These are phyloP conservation scores for Annulohypoxylon moriforme DNA, from an alignment of 495 filamentous ascomycete genomes.

Conservation along the genomic window DNA sequence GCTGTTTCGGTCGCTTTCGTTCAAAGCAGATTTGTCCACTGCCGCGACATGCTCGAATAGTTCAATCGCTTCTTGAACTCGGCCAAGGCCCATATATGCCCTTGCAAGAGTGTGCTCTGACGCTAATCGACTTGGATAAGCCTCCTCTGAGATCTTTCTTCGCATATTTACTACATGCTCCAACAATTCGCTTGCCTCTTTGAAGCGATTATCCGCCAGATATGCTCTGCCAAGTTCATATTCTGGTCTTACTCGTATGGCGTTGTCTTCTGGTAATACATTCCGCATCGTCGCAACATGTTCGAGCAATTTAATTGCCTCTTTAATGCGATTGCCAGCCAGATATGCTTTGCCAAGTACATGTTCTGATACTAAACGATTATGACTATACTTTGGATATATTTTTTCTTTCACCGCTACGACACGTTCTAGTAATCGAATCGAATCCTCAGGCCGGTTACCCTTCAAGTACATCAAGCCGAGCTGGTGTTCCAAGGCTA, in stretches of 20 bases:
- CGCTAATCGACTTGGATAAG: background rate
- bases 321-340: background rate
- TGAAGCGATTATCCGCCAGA: slow-evolving; percentile 29
- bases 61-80: background rate
- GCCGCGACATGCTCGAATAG: background rate
- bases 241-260: background rate
- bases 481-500: background rate
- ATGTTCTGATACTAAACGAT: background rate
- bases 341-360: background rate
- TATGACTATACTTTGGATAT: background rate
- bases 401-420: slow-evolving; percentile 30
- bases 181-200: slow-evolving; percentile 41
- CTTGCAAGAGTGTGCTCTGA: background rate
- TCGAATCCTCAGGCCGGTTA: slow-evolving; percentile 1
- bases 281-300: background rate
- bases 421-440: slow-evolving; percentile 35
- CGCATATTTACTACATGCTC: slow-evolving; percentile 49
- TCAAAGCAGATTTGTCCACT: too few species aligned
- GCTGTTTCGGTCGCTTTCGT: too few species aligned
- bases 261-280: background rate
- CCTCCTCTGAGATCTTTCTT: background rate
- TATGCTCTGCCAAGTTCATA: slow-evolving; percentile 48
- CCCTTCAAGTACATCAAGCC: background rate
- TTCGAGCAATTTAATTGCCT: background rate
- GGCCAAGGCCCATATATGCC: background rate